Conservation (phyloP, 2,329 filamentous ascomycete species). For the Ophiostoma himal-ulmi region DNA sequence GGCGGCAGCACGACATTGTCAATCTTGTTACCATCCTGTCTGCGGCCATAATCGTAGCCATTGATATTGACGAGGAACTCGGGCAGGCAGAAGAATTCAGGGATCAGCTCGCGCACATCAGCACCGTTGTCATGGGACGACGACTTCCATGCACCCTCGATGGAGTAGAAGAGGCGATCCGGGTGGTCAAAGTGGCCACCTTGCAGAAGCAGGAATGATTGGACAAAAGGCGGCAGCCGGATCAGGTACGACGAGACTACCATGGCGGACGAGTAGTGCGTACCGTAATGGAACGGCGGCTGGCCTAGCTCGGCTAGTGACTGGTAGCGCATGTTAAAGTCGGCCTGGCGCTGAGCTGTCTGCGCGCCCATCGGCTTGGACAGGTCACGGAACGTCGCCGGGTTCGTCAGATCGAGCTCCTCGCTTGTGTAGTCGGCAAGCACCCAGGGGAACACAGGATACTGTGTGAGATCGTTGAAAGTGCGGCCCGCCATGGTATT, state of each 20-base stretch:
- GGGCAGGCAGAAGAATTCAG: slow-evolving; percentile 94
- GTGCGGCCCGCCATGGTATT: slow-evolving; percentile 96
- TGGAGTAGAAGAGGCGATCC: slow-evolving; percentile 89
- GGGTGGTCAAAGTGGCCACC: slow-evolving; percentile 96
- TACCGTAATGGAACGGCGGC: slow-evolving; percentile 92
- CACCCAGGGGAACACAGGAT: slow-evolving; percentile 97
- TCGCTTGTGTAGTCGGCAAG: slow-evolving; percentile 93
- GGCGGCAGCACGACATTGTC: slow-evolving; percentile 85
- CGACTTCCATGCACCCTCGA: slow-evolving; percentile 85
- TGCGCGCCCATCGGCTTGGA: slow-evolving; percentile 97
- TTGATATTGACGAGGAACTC: slow-evolving; percentile 95
- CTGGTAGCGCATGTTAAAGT: slow-evolving; percentile 78
- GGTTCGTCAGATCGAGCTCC: slow-evolving; percentile 79
- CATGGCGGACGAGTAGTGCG: slow-evolving; percentile 98
- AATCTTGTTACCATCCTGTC: slow-evolving; percentile 72
- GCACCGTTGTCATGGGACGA: slow-evolving; percentile 85
- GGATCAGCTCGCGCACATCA: slow-evolving; percentile 89
- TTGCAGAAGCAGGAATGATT: slow-evolving; percentile 89
- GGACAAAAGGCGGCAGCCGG: slow-evolving; percentile 88
- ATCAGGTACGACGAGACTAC: slow-evolving; percentile 96
- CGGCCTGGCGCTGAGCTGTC: slow-evolving; percentile 64
- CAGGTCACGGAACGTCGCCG: slow-evolving; percentile 79
- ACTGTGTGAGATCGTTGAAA: slow-evolving; percentile 97
- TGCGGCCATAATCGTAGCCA: slow-evolving; percentile 83
- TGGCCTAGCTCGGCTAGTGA: slow-evolving; percentile 90